These are phyloP conservation scores for Trichosporon coremiiforme DNA, from an alignment of 1,284 basidiomycete species.

Conservation along the genomic window DNA sequence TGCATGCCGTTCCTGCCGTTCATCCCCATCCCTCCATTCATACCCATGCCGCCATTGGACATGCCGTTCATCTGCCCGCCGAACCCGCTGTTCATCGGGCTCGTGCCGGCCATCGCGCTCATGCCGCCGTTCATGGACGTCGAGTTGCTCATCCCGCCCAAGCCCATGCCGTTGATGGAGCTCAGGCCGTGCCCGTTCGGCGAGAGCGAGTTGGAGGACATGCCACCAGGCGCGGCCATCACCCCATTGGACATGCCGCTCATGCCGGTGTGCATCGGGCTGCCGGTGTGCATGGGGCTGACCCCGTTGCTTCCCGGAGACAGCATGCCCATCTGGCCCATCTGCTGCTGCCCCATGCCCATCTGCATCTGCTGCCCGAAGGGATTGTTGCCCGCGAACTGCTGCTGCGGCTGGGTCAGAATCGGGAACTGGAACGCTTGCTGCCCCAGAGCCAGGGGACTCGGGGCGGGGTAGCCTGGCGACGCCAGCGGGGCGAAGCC, in stretches of 20 bases:
- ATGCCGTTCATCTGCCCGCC: not conserved
- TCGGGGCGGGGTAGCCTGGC: conserved; percentile 14
- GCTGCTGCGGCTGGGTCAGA: too few relatives aligned
- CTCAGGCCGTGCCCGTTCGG: not conserved
- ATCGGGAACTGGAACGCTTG: conserved; percentile 28
- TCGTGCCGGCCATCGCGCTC: too few relatives aligned
- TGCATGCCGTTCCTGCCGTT: not conserved
- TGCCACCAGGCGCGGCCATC: too few relatives aligned
- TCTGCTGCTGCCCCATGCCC: not conserved
- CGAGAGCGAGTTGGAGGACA: not conserved
- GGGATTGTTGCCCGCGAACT: not conserved
- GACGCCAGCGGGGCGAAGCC: conserved; percentile 20
- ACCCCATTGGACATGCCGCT: conserved; percentile 18
- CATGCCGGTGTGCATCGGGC: conserved; percentile 15
- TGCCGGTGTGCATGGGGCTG: not conserved
- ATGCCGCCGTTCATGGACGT: too few relatives aligned
- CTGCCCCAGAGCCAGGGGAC: conserved; percentile 29
- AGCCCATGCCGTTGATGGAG: too few relatives aligned
- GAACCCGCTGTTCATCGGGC: too few relatives aligned
- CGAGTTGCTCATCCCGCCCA: too few relatives aligned
- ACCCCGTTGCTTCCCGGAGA: conserved; percentile 1
- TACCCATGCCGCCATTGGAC: too few relatives aligned
- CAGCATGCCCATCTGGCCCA: not conserved
- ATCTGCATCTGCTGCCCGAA: not conserved
- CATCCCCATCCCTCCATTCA: not conserved